phyloP scores from a whole-genome alignment of 192 early-diverging fungal genomes.

The Gigaspora rosea region DNA sequence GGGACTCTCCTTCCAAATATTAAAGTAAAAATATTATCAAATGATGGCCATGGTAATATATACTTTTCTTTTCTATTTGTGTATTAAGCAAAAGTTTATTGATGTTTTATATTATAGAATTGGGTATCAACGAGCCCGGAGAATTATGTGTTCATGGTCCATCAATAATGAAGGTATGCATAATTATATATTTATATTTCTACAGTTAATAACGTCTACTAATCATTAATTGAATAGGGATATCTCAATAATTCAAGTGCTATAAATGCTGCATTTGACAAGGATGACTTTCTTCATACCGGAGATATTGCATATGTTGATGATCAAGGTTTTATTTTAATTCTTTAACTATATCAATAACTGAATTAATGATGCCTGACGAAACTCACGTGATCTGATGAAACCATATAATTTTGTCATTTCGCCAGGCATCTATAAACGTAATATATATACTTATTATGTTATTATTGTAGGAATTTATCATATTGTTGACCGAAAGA shows the following conservation, averaged over 20 bases:
- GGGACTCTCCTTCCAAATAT: constrained; percentile 76
- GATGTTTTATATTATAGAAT: constrained; percentile 36
- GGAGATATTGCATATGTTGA: constrained; percentile 79
- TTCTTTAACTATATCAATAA: no score
- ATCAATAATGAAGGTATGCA: constrained; percentile 70
- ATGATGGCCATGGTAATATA: constrained; percentile 54
- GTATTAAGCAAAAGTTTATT: not conserved
- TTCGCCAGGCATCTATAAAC: no score
- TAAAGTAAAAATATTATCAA: constrained; percentile 75
- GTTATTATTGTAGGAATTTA: constrained; percentile 37
- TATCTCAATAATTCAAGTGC: constrained; percentile 82
- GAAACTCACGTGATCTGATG: no score
- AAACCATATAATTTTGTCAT: no score
- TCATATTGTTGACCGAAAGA: constrained; percentile 74
- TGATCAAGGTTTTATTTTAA: constrained; percentile 28
- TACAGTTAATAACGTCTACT: no score
- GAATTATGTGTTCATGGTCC: constrained; percentile 87
- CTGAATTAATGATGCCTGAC: no score
- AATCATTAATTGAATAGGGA: constrained; percentile 33
- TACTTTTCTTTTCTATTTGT: not conserved
- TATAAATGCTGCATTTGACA: constrained; percentile 67
- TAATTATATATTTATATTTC: no score
- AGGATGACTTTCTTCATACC: constrained; percentile 36
- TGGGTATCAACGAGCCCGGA: constrained; percentile 59
- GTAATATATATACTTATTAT: no score